phyloP scores from a whole-genome alignment of 2,329 filamentous ascomycete genomes.

The Fusarium penzigii region DNA sequence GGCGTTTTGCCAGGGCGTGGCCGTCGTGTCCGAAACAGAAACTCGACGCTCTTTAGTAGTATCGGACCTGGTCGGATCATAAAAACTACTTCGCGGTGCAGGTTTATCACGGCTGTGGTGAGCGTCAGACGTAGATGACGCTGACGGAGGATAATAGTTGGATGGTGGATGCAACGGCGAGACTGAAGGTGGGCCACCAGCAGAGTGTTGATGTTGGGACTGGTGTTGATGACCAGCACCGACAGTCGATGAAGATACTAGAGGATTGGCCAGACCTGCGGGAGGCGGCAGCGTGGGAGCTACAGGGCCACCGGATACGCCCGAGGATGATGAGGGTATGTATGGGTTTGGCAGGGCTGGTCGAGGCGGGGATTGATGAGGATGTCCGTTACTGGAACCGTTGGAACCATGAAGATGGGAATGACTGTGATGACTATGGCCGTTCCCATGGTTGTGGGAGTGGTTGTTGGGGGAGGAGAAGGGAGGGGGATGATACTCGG shows the following conservation, averaged over 20 bases:
- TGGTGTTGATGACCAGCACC: conserved; percentile 26
- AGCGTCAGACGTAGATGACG: conserved; percentile 28
- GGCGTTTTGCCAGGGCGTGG: conserved; percentile 43
- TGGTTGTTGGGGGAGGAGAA: conserved; percentile 31
- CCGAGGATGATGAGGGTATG: conserved; percentile 38
- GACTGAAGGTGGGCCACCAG: conserved; percentile 31
- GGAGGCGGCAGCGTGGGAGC: conserved; percentile 35
- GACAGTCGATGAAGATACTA: conserved; percentile 30
- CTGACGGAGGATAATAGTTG: conserved; percentile 40
- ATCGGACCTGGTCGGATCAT: conserved; percentile 53
- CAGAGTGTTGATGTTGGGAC: conserved; percentile 31
- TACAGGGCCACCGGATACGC: conserved; percentile 31
- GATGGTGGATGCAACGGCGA: conserved; percentile 47
- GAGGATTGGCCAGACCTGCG: conserved; percentile 25
- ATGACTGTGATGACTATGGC: conserved; percentile 27
- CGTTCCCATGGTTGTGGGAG: conserved; percentile 25
- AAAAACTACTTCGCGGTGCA: conserved; percentile 49
- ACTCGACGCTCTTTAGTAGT: conserved; percentile 48
- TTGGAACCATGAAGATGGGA: conserved; percentile 29
- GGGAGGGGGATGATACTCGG: conserved; percentile 40
- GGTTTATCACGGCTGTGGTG: conserved; percentile 42
- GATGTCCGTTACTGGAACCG: conserved; percentile 28
- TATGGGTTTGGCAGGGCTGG: conserved; percentile 36
- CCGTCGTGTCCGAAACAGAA: conserved; percentile 38
- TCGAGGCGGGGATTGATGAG: conserved; percentile 35